Percentiles rank a stretch among this genome's conserved stretches.
phyloP scores from a whole-genome alignment of 2,329 filamentous ascomycete genomes.

The Hortaea sp. region DNA sequence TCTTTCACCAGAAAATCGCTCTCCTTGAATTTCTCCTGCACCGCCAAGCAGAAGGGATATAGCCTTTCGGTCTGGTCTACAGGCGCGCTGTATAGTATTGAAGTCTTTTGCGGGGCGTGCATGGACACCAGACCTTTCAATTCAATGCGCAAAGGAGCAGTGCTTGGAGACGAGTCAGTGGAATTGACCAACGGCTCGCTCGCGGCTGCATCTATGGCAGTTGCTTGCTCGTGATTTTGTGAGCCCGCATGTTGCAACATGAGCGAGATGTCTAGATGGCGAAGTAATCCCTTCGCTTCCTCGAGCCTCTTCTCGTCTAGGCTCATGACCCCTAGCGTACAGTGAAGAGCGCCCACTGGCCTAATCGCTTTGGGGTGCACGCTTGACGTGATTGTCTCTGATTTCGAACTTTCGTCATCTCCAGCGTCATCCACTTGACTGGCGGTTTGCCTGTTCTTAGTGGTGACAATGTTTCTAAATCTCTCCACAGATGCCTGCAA shows the following conservation, averaged over 20 bases:
- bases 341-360: slow-evolving; percentile 69
- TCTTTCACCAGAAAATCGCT: slow-evolving; percentile 49
- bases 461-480: slow-evolving; percentile 50
- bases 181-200: not conserved
- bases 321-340: slow-evolving; percentile 81
- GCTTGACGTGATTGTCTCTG: not conserved
- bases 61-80: slow-evolving; percentile 44
- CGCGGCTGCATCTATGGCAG: not conserved
- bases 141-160: slow-evolving; percentile 25
- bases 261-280: slow-evolving; percentile 14
- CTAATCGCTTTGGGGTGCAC: slow-evolving; percentile 50
- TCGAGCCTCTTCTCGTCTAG: slow-evolving; percentile 46
- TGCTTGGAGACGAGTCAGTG: not conserved
- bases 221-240: not conserved
- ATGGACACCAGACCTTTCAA: slow-evolving; percentile 49
- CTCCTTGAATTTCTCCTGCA: slow-evolving; percentile 46
- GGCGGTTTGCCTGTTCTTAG: not conserved
- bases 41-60: slow-evolving; percentile 45
- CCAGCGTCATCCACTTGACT: not conserved
- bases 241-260: slow-evolving; percentile 9
- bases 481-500: slow-evolving; percentile 51
- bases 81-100: slow-evolving; percentile 57
- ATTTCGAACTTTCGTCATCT: not conserved
- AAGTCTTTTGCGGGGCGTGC: slow-evolving; percentile 46
- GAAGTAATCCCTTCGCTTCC: slow-evolving; percentile 33